A percentile compares a stretch with the other conserved stretches of the same genome.
Evolutionary conservation across 371 early-diverging fungal species (phyloP).

Genomic region (Massospora cicadina): DNA sequence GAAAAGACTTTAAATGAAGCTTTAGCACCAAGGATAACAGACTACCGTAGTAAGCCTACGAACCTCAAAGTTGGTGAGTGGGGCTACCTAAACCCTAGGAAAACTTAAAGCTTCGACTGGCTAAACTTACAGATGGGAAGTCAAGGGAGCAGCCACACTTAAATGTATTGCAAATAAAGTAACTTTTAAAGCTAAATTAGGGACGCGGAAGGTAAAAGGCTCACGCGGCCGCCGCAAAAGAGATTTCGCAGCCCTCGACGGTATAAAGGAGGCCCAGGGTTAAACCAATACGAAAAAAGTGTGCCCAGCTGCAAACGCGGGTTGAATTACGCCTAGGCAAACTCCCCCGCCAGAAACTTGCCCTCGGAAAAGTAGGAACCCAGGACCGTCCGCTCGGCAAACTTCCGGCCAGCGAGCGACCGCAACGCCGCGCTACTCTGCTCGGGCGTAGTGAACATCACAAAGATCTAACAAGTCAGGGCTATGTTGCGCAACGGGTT

Average conservation of each 20-base stretch:
- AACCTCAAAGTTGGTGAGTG: too few relatives aligned
- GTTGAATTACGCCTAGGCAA: neutral
- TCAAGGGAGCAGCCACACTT: too few relatives aligned
- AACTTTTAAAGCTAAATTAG: neutral
- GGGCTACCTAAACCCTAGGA: neutral
- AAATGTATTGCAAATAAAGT: too few relatives aligned
- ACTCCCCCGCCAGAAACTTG: conserved; percentile 23
- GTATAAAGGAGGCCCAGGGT: neutral
- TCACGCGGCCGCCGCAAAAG: neutral
- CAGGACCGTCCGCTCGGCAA: conserved; percentile 82
- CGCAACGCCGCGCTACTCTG: conserved; percentile 47
- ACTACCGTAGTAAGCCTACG: too few relatives aligned
- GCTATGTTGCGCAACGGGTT: neutral
- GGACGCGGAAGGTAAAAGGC: neutral
- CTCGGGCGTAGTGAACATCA: conserved; percentile 41
- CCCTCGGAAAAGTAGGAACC: conserved; percentile 64
- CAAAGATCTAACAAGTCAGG: conserved; percentile 32
- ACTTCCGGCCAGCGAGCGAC: conserved; percentile 85
- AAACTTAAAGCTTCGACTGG: neutral
- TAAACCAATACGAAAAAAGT: neutral
- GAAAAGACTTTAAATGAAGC: too few relatives aligned
- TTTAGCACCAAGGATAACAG: too few relatives aligned
- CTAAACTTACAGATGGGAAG: neutral
- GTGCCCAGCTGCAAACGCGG: neutral
- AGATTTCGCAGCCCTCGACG: neutral